Conservation (phyloP, 108 stramenopile species). For the Cylindrotheca closterium region DNA sequence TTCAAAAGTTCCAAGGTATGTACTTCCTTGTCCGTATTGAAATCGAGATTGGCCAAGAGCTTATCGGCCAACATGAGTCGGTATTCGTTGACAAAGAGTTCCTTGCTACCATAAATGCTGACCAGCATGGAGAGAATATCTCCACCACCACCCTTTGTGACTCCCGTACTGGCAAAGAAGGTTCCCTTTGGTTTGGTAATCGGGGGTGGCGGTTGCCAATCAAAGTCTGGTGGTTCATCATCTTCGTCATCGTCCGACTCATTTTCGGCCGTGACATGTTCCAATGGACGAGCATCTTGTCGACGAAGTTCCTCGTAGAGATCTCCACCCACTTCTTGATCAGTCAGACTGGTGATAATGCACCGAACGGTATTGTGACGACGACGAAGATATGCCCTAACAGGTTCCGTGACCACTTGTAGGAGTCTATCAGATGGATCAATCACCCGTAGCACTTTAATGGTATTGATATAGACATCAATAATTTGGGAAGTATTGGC, state of each 20-base stretch:
- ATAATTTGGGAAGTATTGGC: slow-evolving; percentile 94
- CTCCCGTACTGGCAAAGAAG: slow-evolving; percentile 35
- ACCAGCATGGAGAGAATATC: slow-evolving; percentile 97
- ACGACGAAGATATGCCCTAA: slow-evolving; percentile 82
- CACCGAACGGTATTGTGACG: slow-evolving; percentile 92
- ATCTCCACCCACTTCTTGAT: slow-evolving; percentile 86
- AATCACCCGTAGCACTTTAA: slow-evolving; percentile 81
- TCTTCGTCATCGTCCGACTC: slow-evolving; percentile 66
- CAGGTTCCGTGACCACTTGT: slow-evolving; percentile 83
- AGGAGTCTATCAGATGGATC: slow-evolving; percentile 88
- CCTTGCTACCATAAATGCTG: slow-evolving; percentile 97
- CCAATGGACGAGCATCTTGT: slow-evolving; percentile 81
- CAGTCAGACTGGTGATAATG: slow-evolving; percentile 95
- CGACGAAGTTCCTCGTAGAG: slow-evolving; percentile 93
- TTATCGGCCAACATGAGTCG: slow-evolving; percentile 95
- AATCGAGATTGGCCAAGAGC: slow-evolving; percentile 82
- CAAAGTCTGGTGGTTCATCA: slow-evolving; percentile 62
- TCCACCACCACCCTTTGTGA: slow-evolving; percentile 30
- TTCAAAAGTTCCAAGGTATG: slow-evolving; percentile 96
- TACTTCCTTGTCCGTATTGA: slow-evolving; percentile 91
- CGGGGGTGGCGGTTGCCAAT: slow-evolving; percentile 81
- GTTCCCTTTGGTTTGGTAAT: slow-evolving; percentile 57
- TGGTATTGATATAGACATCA: slow-evolving; percentile 94
- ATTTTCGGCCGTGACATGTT: slow-evolving; percentile 61
- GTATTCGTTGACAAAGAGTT: slow-evolving; percentile 97